Evolutionary conservation across 2,329 filamentous ascomycete species (phyloP).

Genomic region (Pseudogymnoascus sp.): DNA sequence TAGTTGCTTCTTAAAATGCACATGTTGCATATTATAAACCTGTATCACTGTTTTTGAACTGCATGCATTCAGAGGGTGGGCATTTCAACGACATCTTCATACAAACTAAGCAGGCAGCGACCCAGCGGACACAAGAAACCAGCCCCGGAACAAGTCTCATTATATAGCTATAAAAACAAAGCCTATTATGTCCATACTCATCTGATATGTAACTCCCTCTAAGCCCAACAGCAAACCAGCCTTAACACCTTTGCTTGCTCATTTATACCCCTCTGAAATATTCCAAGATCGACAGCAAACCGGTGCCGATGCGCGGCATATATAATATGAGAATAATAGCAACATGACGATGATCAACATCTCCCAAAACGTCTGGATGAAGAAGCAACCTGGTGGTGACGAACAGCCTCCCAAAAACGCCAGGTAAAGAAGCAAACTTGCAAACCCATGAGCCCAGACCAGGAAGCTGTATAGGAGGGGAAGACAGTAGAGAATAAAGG

Average conservation of each 20-base stretch:
- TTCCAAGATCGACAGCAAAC: not conserved
- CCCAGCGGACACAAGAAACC: too few relatives aligned
- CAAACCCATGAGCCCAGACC: too few relatives aligned
- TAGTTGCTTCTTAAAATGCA: too few relatives aligned
- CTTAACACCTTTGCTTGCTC: not conserved
- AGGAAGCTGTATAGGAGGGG: too few relatives aligned
- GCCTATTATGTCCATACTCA: not conserved
- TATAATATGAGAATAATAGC: not conserved
- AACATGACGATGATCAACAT: not conserved
- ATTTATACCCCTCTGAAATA: not conserved
- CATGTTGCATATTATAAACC: too few relatives aligned
- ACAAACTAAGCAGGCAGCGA: too few relatives aligned
- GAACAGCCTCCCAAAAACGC: not conserved
- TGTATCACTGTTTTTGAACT: too few relatives aligned
- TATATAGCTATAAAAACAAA: not conserved
- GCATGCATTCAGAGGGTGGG: too few relatives aligned
- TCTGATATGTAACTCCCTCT: slow-evolving; percentile 33
- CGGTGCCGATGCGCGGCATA: not conserved
- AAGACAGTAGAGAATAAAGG: too few relatives aligned
- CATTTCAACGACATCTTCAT: too few relatives aligned
- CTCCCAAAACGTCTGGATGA: too few relatives aligned
- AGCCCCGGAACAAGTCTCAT: not conserved
- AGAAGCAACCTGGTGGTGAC: not conserved
- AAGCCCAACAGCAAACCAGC: slow-evolving; percentile 44
- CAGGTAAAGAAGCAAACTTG: not conserved